Evolutionary conservation across 768 basidiomycete genomes (phyloP).

Genomic region (Psilocybe tampanensis): DNA sequence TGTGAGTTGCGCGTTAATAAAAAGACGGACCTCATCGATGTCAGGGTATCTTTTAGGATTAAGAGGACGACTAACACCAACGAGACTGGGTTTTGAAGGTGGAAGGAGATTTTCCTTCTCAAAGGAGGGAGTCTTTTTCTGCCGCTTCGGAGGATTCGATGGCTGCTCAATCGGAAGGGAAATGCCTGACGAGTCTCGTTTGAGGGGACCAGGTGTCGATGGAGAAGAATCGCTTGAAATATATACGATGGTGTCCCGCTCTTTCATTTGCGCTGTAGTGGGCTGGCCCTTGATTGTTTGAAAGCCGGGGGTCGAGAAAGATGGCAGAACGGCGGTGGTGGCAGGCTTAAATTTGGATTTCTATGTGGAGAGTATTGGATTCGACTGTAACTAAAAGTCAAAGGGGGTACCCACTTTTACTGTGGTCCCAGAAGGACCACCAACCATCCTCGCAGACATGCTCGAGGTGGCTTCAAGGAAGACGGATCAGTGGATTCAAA

Average conservation of each 20-base stretch:
- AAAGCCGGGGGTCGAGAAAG: slow-evolving; percentile 50
- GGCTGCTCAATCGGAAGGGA: slow-evolving; percentile 30
- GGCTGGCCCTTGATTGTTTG: slow-evolving; percentile 11
- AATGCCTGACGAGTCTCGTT: slow-evolving; percentile 44
- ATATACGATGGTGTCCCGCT: slow-evolving; percentile 25
- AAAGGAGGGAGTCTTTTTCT: slow-evolving; percentile 24
- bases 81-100: slow-evolving; percentile 10
- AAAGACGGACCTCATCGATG: slow-evolving; percentile 4
- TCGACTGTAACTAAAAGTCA: background rate
- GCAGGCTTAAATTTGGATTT: slow-evolving; percentile 22
- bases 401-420: background rate
- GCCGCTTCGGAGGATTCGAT: slow-evolving; percentile 34
- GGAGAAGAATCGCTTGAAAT: slow-evolving; percentile 41
- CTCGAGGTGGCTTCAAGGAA: too few species aligned
- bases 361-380: slow-evolving; percentile 4
- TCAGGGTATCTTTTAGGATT: slow-evolving; percentile 7
- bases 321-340: slow-evolving; percentile 1
- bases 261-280: slow-evolving; percentile 19
- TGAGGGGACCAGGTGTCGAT: slow-evolving; percentile 33
- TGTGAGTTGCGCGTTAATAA: background rate
- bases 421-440: background rate
- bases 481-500: too few species aligned
- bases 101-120: slow-evolving; percentile 39
- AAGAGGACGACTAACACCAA: background rate
- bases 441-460: too few species aligned